Evolutionary conservation across 495 filamentous ascomycete genomes (phyloP).

Genomic region (Penicillium pulvis): DNA sequence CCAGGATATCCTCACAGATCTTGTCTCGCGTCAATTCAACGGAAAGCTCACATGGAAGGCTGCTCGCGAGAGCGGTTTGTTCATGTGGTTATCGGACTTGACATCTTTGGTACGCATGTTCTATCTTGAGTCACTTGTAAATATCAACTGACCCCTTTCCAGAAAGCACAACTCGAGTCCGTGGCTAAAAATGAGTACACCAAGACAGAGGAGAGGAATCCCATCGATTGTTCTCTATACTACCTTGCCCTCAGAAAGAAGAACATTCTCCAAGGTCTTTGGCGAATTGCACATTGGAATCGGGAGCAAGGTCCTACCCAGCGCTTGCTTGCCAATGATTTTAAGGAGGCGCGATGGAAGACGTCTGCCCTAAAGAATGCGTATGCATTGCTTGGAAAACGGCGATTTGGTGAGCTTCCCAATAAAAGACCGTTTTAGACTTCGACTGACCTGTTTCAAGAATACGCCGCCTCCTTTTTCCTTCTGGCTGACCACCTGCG

Average conservation of each 20-base stretch:
- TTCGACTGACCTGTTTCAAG: slow-evolving; percentile 40
- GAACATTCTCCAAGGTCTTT: slow-evolving; percentile 85
- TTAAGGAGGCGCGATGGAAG: slow-evolving; percentile 81
- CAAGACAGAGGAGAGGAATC: slow-evolving; percentile 83
- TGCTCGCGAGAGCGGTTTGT: slow-evolving; percentile 84
- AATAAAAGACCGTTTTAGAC: neutral
- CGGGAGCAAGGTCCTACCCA: slow-evolving; percentile 79
- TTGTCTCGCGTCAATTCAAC: slow-evolving; percentile 80
- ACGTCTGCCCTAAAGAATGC: slow-evolving; percentile 95
- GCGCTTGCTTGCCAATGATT: slow-evolving; percentile 81
- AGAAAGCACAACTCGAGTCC: slow-evolving; percentile 81
- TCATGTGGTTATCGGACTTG: slow-evolving; percentile 88
- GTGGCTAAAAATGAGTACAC: slow-evolving; percentile 94
- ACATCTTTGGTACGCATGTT: slow-evolving; percentile 68
- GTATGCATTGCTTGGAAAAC: slow-evolving; percentile 91
- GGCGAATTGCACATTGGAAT: slow-evolving; percentile 94
- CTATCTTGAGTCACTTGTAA: neutral
- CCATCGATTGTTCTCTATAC: slow-evolving; percentile 89
- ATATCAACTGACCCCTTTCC: slow-evolving; percentile 24
- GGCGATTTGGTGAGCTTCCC: slow-evolving; percentile 69
- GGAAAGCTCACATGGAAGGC: slow-evolving; percentile 79
- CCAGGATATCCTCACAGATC: slow-evolving; percentile 89
- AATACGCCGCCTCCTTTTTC: slow-evolving; percentile 97
- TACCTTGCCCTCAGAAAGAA: slow-evolving; percentile 94
- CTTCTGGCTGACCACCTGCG: slow-evolving; percentile 82